phyloP scores from a whole-genome alignment of 768 basidiomycete genomes.

The Cubamyces sp. region DNA sequence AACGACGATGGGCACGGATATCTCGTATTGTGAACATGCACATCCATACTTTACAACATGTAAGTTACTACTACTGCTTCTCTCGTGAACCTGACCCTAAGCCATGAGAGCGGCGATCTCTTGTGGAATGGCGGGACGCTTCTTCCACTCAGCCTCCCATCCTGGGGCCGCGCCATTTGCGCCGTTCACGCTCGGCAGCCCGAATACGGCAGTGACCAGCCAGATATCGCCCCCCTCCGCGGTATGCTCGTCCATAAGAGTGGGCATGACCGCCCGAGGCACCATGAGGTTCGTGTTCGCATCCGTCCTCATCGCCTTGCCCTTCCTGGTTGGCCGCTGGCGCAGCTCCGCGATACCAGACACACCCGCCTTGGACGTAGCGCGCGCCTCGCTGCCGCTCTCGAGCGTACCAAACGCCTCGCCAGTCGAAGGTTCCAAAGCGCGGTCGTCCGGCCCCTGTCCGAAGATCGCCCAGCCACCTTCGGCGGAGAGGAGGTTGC shows the following conservation, averaged over 20 bases:
- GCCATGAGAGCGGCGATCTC: constrained; percentile 37
- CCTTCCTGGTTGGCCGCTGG: constrained; percentile 36
- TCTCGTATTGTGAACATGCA: too few relatives aligned
- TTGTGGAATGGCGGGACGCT: constrained; percentile 46
- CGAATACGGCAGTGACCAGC: constrained; percentile 72
- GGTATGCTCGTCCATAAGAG: constrained; percentile 54
- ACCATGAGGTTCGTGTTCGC: constrained; percentile 75
- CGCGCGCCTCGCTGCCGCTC: constrained; percentile 51
- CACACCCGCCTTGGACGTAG: constrained; percentile 62
- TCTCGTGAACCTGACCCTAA: neutral
- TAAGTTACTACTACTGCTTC: too few relatives aligned
- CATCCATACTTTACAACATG: too few relatives aligned
- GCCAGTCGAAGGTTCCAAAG: constrained; percentile 50
- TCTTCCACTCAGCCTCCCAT: constrained; percentile 54
- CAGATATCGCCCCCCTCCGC: constrained; percentile 49
- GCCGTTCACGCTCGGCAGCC: constrained; percentile 47
- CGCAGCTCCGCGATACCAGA: constrained; percentile 61
- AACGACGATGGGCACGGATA: too few relatives aligned
- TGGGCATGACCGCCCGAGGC: constrained; percentile 69
- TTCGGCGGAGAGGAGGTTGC: constrained; percentile 62
- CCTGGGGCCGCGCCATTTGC: constrained; percentile 43
- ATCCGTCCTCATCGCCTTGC: constrained; percentile 62
- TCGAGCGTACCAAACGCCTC: constrained; percentile 54
- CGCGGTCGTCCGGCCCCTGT: constrained; percentile 62
- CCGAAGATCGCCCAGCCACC: constrained; percentile 75